Evolutionary conservation across 805 yeast genomes (phyloP), one percentile per base, ranked within the genome.

Genomic region (Starmerella vitae): DNA sequence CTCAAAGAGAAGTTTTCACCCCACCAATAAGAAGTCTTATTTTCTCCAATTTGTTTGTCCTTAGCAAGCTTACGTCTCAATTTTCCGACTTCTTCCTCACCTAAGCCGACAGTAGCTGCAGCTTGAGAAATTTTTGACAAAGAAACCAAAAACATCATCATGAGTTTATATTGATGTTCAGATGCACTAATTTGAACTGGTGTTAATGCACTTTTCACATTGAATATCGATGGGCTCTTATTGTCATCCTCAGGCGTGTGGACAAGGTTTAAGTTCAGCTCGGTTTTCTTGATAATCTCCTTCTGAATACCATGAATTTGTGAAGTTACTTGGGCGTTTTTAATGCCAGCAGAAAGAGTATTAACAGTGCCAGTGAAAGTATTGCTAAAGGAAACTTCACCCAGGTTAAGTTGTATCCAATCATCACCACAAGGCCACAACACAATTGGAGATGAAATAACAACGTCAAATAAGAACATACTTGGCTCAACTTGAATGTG

Each of bases 401-500:
- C 98, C 36, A 86, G 65, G 49, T 82, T 73, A 14, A 78, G 72
- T 0, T 79, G 74, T 25, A 88, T 55, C 15, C 70, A 61, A 52
- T 88, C 88, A 2, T 50, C 54, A 1, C 58, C 54, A 22, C 67
- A 62, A 38, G 97, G 94, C 52, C 85, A 84, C 2, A 78, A 73
- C 27, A 91, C 64, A 8, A 78, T 78, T 0, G 98, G 99, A 1
- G 96, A 83, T 37, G 72, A 69, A 13, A 91, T 66, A 14, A 72
- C 58, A 25, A 93, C 59, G 50, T 86, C 80, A 54, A 86, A 70
- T 46, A 76, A 74, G 60, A 85, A 74, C 47, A 67, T 70, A 34
- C 63, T 68, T 1, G 81, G 72, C 36, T 61, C 70, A 31, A 70
- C 70, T 45, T 74, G 75, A 32, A 65, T 73, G 0, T 91, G 91